phyloP scores from a whole-genome alignment of 2,329 filamentous ascomycete genomes.

The Fusarium sp. region DNA sequence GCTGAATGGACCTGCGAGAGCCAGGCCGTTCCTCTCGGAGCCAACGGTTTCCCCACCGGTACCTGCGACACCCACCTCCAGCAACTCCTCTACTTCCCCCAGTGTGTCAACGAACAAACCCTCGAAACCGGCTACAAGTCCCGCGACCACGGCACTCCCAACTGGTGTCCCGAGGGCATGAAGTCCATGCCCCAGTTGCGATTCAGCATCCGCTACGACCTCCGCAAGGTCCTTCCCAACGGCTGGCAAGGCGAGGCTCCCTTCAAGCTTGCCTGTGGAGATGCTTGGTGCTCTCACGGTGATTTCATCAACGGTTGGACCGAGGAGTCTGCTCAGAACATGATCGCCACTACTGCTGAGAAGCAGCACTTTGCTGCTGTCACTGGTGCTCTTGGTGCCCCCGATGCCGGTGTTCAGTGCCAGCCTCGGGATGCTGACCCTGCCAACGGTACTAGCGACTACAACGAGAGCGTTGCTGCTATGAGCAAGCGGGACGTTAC shows the following conservation, averaged over 20 bases:
- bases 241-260: conserved; percentile 59
- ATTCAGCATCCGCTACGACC: conserved; percentile 60
- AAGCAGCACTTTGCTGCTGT: conserved; percentile 52
- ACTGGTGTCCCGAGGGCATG: conserved; percentile 56
- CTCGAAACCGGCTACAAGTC: conserved; percentile 41
- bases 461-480: conserved; percentile 38
- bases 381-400: conserved; percentile 35
- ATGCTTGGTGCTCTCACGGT: conserved; percentile 57
- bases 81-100: conserved; percentile 41
- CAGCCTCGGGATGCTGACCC: conserved; percentile 56
- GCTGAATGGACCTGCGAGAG: conserved; percentile 50
- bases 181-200: conserved; percentile 60
- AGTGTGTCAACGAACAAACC: conserved; percentile 39
- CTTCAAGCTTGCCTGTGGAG: conserved; percentile 55
- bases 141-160: conserved; percentile 32
- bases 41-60: conserved; percentile 34
- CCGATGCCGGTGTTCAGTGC: conserved; percentile 36
- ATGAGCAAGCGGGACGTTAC: conserved; percentile 39
- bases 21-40: conserved; percentile 35
- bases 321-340: conserved; percentile 48
- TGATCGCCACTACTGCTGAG: conserved; percentile 52
- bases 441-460: conserved; percentile 54
- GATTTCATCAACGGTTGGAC: conserved; percentile 62
- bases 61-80: conserved; percentile 36
- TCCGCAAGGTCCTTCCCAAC: conserved; percentile 55